Percentiles rank a stretch among this genome's conserved stretches.
Conservation (phyloP, 2,329 filamentous ascomycete species). For the Xylariaceae sp. region DNA sequence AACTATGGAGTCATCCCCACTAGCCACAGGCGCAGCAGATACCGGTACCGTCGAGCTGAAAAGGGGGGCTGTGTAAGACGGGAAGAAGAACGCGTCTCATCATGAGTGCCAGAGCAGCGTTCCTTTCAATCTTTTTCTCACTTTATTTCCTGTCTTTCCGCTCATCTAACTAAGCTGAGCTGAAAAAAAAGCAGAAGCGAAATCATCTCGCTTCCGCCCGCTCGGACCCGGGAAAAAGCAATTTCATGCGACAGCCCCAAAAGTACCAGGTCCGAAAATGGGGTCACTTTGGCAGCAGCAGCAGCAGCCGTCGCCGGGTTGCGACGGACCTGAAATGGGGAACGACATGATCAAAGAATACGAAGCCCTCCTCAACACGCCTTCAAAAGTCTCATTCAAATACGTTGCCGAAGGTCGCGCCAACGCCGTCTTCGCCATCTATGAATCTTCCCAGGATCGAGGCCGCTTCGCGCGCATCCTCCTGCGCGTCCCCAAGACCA, state of each 20-base stretch:
- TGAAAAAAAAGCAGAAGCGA: neutral
- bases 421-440: conserved; percentile 67
- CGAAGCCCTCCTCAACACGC: conserved; percentile 20
- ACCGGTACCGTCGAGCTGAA: too few species aligned
- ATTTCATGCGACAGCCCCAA: neutral
- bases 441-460: conserved; percentile 24
- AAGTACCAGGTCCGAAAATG: neutral
- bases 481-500: conserved; percentile 56
- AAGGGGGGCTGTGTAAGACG: too few species aligned
- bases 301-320: conserved; percentile 11
- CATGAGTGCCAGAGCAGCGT: too few species aligned
- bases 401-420: conserved; percentile 66
- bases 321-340: neutral
- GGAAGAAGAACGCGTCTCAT: too few species aligned
- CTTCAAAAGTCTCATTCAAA: conserved; percentile 26
- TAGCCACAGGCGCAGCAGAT: too few species aligned
- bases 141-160: too few species aligned
- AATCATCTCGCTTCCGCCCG: neutral
- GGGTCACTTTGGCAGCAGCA: conserved; percentile 26
- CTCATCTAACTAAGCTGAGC: too few species aligned
- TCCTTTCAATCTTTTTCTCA: too few species aligned
- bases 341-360: conserved; percentile 16
- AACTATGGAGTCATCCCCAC: too few species aligned
- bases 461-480: conserved; percentile 41
- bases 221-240: neutral